Evolutionary conservation across 73 alveolate genomes (phyloP).

Genomic region (Stentor roeselii): DNA sequence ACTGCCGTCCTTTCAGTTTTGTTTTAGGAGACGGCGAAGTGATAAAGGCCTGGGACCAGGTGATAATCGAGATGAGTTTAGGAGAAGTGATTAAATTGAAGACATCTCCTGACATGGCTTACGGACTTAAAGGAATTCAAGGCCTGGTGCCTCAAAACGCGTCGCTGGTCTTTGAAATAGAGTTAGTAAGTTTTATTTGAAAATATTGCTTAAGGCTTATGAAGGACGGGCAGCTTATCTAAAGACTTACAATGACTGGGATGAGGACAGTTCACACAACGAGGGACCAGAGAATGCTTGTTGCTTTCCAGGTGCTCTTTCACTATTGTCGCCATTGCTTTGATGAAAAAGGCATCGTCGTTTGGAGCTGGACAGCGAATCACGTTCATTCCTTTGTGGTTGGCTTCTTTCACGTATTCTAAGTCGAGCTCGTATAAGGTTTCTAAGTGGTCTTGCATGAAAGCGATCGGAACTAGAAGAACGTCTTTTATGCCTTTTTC

Average conservation of each 20-base stretch:
- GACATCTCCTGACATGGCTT: conserved; percentile 5
- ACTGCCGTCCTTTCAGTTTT: neutral
- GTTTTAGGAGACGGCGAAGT: conserved; percentile 7
- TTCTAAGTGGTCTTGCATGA: conserved; percentile 73
- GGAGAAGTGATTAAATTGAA: neutral
- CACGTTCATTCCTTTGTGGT: conserved; percentile 15
- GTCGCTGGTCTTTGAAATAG: neutral
- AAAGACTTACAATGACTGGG: neutral
- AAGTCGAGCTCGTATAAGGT: conserved; percentile 66
- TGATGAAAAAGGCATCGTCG: conserved; percentile 33
- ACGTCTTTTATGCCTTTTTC: conserved; percentile 42
- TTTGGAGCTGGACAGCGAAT: conserved; percentile 29
- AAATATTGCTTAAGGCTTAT: too few species aligned
- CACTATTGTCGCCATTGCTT: conserved; percentile 38
- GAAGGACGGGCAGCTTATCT: neutral
- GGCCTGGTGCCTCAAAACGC: neutral
- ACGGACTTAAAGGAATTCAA: neutral
- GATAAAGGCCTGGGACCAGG: conserved; percentile 2
- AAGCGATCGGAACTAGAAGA: conserved; percentile 58
- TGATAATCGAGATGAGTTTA: neutral
- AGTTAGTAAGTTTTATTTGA: neutral
- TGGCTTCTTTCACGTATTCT: conserved; percentile 41
- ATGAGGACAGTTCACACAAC: neutral
- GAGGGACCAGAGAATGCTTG: neutral
- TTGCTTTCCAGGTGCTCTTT: conserved; percentile 19